phyloP scores from a whole-genome alignment of 2,329 filamentous ascomycete species.

The Colletotrichum liriopes region DNA sequence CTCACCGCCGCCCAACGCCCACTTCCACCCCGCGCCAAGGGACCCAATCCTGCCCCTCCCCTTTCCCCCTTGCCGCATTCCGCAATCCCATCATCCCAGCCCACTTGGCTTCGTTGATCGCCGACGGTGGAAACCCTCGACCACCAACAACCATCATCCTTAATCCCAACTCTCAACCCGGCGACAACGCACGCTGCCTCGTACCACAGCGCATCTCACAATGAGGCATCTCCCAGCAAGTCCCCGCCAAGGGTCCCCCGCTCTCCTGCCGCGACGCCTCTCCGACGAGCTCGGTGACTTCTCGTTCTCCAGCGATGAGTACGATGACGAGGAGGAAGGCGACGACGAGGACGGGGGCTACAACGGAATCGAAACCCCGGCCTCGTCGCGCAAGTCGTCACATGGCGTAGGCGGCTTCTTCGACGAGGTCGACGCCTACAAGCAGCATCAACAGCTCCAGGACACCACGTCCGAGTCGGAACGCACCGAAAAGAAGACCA shows the following conservation, averaged over 20 bases:
- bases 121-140: not conserved
- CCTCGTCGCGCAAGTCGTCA: conserved; percentile 33
- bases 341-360: conserved; percentile 16
- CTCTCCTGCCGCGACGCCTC: conserved; percentile 17
- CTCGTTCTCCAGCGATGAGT: conserved; percentile 33
- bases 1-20: conserved; percentile 25
- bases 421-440: conserved; percentile 12
- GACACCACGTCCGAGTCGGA: conserved; percentile 22
- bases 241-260: conserved; percentile 32
- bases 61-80: conserved; percentile 13
- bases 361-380: conserved; percentile 20
- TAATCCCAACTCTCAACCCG: not conserved
- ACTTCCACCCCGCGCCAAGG: conserved; percentile 30
- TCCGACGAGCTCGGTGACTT: conserved; percentile 40
- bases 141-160: conserved; percentile 13
- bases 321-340: conserved; percentile 14
- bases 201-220: not conserved
- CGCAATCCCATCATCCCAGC: conserved; percentile 20
- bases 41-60: conserved; percentile 7
- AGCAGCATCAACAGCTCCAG: not conserved
- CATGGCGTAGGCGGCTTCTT: conserved; percentile 31
- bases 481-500: conserved; percentile 14
- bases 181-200: not conserved
- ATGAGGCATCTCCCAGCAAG: conserved; percentile 36
- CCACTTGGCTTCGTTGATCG: conserved; percentile 5